Conservation (phyloP, 495 filamentous ascomycete genomes). For the Melanomma pulvis-pyrius region DNA sequence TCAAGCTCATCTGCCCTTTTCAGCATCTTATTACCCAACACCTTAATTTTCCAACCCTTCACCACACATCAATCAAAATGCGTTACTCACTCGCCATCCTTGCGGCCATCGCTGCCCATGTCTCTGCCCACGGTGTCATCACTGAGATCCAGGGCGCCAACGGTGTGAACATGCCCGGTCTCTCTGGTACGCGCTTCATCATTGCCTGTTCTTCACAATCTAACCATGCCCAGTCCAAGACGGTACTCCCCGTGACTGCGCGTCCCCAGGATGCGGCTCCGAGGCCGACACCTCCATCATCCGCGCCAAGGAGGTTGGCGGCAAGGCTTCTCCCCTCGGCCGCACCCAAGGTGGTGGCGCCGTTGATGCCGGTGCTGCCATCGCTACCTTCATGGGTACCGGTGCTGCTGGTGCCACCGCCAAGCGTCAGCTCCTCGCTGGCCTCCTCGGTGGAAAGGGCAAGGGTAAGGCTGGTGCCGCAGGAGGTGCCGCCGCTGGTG, state of each 20-base stretch:
- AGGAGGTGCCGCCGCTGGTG: conserved; percentile 24
- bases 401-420: conserved; percentile 15
- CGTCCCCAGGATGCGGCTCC: conserved; percentile 54
- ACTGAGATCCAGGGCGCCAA: conserved; percentile 37
- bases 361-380: conserved; percentile 50
- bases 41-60: neutral
- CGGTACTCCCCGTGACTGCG: conserved; percentile 33
- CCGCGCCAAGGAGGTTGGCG: conserved; percentile 48
- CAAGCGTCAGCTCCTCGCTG: conserved; percentile 23
- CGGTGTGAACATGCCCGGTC: conserved; percentile 39
- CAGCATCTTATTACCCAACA: conserved; percentile 5
- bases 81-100: conserved; percentile 34
- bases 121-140: conserved; percentile 32
- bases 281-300: conserved; percentile 56
- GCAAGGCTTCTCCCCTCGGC: conserved; percentile 57
- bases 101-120: conserved; percentile 27
- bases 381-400: conserved; percentile 43
- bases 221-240: conserved; percentile 9
- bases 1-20: conserved; percentile 19
- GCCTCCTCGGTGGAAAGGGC: conserved; percentile 12
- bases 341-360: conserved; percentile 61
- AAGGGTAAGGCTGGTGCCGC: too few relatives aligned
- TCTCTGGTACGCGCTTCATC: conserved; percentile 1
- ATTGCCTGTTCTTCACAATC: neutral
- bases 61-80: conserved; percentile 33